These are phyloP conservation scores for Trypanosoma brucei DNA, from an alignment of 208 protist species.

Conservation along the genomic window DNA sequence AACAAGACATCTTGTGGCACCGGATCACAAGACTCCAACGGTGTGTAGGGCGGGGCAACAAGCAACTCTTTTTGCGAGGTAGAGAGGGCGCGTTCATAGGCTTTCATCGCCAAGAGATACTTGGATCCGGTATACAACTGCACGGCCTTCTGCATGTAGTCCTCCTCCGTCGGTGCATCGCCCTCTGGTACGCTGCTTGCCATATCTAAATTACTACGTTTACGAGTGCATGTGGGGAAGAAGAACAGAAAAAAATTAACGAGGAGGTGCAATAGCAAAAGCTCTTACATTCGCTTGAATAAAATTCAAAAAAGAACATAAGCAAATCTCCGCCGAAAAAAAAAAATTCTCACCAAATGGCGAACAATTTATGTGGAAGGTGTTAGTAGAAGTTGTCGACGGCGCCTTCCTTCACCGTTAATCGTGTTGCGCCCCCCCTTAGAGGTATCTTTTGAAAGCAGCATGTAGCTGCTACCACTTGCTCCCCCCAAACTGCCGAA, in stretches of 20 bases:
- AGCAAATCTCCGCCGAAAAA: slow-evolving; percentile 1
- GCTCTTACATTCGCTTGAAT: neutral
- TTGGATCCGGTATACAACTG: slow-evolving; percentile 8
- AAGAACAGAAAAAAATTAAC: slow-evolving; percentile 6
- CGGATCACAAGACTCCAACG: neutral
- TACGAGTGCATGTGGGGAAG: neutral
- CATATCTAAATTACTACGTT: neutral
- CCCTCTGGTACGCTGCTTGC: neutral
- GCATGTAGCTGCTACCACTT: slow-evolving; percentile 15
- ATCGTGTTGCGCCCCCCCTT: slow-evolving; percentile 1
- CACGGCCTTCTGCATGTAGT: slow-evolving; percentile 12
- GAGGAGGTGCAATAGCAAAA: neutral
- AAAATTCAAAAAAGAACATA: slow-evolving; percentile 10
- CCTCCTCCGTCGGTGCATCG: neutral
- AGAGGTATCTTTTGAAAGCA: slow-evolving; percentile 7
- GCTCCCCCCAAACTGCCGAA: slow-evolving; percentile 11
- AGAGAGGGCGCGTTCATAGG: slow-evolving; percentile 22
- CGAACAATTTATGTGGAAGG: no score
- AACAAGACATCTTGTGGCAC: slow-evolving; percentile 12
- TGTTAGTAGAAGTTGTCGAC: slow-evolving; percentile 11
- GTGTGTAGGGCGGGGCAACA: neutral
- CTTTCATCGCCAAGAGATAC: slow-evolving; percentile 24
- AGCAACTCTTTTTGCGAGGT: neutral
- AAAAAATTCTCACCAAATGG: neutral
- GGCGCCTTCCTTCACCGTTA: neutral